Conservation (phyloP, 202 grass and related monocot genomes). For the Hordeum pubiflorum region DNA sequence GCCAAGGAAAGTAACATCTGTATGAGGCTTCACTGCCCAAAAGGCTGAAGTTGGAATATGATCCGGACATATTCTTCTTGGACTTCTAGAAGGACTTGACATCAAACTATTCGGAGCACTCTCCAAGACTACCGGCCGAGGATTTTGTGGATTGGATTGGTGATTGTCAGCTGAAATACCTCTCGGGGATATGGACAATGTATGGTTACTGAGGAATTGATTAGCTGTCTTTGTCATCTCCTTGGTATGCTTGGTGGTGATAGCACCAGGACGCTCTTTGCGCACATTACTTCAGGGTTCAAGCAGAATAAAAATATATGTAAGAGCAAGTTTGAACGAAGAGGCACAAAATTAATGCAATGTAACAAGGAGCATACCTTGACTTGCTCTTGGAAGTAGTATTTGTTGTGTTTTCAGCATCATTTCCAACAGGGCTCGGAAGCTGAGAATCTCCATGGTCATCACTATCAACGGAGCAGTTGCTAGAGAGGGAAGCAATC, state of each 20-base stretch:
- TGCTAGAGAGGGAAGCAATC: slow-evolving; percentile 65
- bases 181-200: slow-evolving; percentile 53
- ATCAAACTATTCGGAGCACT: slow-evolving; percentile 91
- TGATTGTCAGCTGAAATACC: slow-evolving; percentile 37
- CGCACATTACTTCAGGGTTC: slow-evolving; percentile 37
- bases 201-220: slow-evolving; percentile 44
- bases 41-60: slow-evolving; percentile 79
- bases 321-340: slow-evolving; percentile 23
- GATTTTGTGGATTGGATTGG: slow-evolving; percentile 57
- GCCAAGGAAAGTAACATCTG: slow-evolving; percentile 73
- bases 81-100: slow-evolving; percentile 92
- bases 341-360: background rate
- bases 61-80: slow-evolving; percentile 76
- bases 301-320: slow-evolving; percentile 32
- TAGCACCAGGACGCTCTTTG: slow-evolving; percentile 46
- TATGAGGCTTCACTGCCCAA: slow-evolving; percentile 62
- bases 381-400: slow-evolving; percentile 45
- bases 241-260: slow-evolving; percentile 41
- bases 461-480: slow-evolving; percentile 86
- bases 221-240: slow-evolving; percentile 43
- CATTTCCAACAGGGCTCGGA: slow-evolving; percentile 67
- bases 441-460: slow-evolving; percentile 69
- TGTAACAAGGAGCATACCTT: slow-evolving; percentile 43
- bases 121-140: slow-evolving; percentile 43
- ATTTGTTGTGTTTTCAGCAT: slow-evolving; percentile 42